Percentiles rank a stretch among this genome's conserved stretches.
phyloP scores from a whole-genome alignment of 371 early-diverging fungal genomes.

The Dichotomocladium elegans region DNA sequence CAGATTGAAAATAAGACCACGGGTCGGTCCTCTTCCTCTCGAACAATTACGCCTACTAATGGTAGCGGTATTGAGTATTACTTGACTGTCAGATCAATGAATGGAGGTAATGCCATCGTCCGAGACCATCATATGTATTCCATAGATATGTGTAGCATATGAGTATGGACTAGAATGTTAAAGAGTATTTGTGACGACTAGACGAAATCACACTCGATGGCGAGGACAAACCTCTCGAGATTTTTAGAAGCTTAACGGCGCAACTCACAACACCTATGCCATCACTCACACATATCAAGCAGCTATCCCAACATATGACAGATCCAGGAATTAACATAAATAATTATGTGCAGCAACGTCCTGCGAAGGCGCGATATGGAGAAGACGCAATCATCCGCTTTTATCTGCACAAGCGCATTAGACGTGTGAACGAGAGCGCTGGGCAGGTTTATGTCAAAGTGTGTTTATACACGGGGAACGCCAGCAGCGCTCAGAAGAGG shows the following conservation, averaged over 20 bases:
- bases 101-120: constrained; percentile 59
- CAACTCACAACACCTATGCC: constrained; percentile 64
- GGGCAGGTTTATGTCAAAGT: constrained; percentile 44
- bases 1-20: constrained; percentile 31
- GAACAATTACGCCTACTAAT: constrained; percentile 5
- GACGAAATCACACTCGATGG: constrained; percentile 54
- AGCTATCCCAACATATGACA: constrained; percentile 17
- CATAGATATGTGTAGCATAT: too few relatives aligned
- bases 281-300: constrained; percentile 37
- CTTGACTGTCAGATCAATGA: constrained; percentile 54
- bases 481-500: not conserved
- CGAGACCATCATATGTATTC: too few relatives aligned
- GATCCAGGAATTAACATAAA: constrained; percentile 7
- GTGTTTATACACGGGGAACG: constrained; percentile 21
- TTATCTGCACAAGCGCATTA: constrained; percentile 55
- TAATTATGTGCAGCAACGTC: not conserved
- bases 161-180: too few relatives aligned
- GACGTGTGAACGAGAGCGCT: constrained; percentile 36
- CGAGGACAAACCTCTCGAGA: constrained; percentile 55
- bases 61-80: constrained; percentile 49
- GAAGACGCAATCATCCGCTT: constrained; percentile 47
- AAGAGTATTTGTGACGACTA: constrained; percentile 11
- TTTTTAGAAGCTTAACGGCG: constrained; percentile 53
- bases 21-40: constrained; percentile 1
- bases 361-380: constrained; percentile 27